Base-by-base conservation (phyloP, 768 basidiomycete genomes). In the Auriscalpium microsporum region DNA sequence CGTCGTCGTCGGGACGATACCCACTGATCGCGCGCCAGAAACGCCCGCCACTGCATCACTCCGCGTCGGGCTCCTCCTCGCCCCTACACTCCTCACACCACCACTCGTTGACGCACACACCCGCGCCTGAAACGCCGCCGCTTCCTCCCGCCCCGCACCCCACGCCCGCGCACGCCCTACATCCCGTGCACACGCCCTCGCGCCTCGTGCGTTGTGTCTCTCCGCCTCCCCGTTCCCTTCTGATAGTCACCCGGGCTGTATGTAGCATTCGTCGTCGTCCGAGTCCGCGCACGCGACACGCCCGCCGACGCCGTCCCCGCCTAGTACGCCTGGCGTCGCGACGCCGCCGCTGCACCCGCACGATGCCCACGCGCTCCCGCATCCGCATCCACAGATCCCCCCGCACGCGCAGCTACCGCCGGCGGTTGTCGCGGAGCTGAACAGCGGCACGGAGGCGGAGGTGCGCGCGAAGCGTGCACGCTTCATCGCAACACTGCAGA, bases 401-500 rank as follows among this genome's bases (percentile, higher is more conserved):
- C 28, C 17, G 9, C n/a, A 45, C 21, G 33, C 10, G 14, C 40
- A 50, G 16, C 54, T 38, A 56, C 56, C 23, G 42, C 53, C 35
- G 44, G 40, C 57, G 38, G 56, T 56, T 34, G 55, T 60, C 51
- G 48, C 21, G 13, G 40, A 55, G 35, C 46, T 55, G 23, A 54
- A 45, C 45, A 49, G 28, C 23, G 45, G 59, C 23, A 53, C 53
- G 17, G 28, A 37, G n/a, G 63, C 64, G 21, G 67, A 67, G 35
- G 64, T 58, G 21, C 66, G 66, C 10, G 66, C 70, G 8, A 73
- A 75, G 14, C 73, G 73, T 50, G 69, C 75, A 51, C 79, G 75
- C 63, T 79, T 83, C 61, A 64, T 85, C 58, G 73, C 79, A 66
- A 78, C 81, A 48, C 67, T 85, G 56, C 78, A 81, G 65, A 73